Base-by-base conservation (phyloP, 305 asterid genomes). In the Andrographis paniculata region DNA sequence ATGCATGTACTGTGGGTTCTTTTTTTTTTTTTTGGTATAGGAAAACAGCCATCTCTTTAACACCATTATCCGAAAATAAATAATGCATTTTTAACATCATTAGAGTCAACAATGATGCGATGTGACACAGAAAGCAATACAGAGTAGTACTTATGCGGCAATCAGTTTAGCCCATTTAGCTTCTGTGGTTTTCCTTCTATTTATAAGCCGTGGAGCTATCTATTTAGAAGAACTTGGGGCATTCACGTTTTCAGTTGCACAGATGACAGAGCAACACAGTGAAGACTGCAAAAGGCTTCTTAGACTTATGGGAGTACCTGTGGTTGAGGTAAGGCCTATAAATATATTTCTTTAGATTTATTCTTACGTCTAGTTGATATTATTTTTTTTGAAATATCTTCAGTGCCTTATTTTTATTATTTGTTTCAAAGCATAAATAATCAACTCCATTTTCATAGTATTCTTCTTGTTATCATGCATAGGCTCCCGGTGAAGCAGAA, bases 401-500 rank as follows among this genome's bases (percentile, higher is more conserved):
- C 30, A 24, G 8, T 4, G 8, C n/a, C n/a, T n/a, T n/a, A 24
- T 4, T 8, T 24, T 24, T 24, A 24, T 24, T 8, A 24, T 8
- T 8, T 8, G 8, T 3, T 8, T 24, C 8, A 24, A 8, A 24
- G 8, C 4, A 24, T 24, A 3, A 8, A 3, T 4, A 3, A 24
- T 24, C 30, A 4, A 3, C 8, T 33, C 38, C 38, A 6, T 6
- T 6, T 6, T 6, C 0, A 36, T 48, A 35, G 42, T 61, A 21
- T 50, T 42, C 57, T 60, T 19, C 49, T 63, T 47, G 42, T 40
- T 46, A 9, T 51, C 36, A 45, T 63, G 22, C 27, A 21, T 54
- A 89, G 96, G 99, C 99, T 71, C 94, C 96, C 64, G 75, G 89
- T 53, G 99, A 91, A 81, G 99, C 99, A 52, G 99, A 86, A 73